phyloP scores from a whole-genome alignment of 1,139 yeast species.

The Casaregolazyma lundiana region DNA sequence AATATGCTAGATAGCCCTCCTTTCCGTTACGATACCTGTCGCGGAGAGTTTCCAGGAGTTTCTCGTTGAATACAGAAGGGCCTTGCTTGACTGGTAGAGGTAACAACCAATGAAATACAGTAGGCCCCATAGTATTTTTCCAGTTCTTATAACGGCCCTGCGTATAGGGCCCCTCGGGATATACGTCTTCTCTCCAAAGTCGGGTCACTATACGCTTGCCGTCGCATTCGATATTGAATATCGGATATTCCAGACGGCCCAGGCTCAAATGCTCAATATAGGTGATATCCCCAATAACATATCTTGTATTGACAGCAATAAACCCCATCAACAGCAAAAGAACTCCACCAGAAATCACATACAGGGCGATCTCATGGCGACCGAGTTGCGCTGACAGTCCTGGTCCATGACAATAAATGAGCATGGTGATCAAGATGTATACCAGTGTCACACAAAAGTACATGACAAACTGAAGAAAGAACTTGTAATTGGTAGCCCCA shows the following conservation, averaged over 20 bases:
- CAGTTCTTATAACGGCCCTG: constrained; percentile 32
- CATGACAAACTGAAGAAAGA: constrained; percentile 64
- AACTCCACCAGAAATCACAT: constrained; percentile 28
- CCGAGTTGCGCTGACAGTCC: constrained; percentile 19
- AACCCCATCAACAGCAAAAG: constrained; percentile 26
- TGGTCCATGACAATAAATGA: constrained; percentile 26
- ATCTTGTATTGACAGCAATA: constrained; percentile 28
- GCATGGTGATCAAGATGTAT: constrained; percentile 31
- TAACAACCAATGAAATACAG: constrained; percentile 33
- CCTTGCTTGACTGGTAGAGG: constrained; percentile 26
- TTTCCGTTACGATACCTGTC: constrained; percentile 21
- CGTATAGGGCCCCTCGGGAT: constrained; percentile 29
- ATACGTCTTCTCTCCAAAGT: constrained; percentile 19
- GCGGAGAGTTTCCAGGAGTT: constrained; percentile 21
- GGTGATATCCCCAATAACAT: constrained; percentile 29
- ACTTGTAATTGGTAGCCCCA: constrained; percentile 73
- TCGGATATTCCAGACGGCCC: constrained; percentile 25
- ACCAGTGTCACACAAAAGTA: constrained; percentile 47
- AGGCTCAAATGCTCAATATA: constrained; percentile 35
- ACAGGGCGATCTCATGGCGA: constrained; percentile 29
- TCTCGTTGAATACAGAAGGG: constrained; percentile 20
- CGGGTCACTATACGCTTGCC: constrained; percentile 27
- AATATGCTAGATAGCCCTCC: constrained; percentile 25
- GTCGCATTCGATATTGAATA: constrained; percentile 27
- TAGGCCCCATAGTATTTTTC: constrained; percentile 33